Conservation (phyloP, 2,329 filamentous ascomycete species). For the Aaosphaeria pasadenensis region DNA sequence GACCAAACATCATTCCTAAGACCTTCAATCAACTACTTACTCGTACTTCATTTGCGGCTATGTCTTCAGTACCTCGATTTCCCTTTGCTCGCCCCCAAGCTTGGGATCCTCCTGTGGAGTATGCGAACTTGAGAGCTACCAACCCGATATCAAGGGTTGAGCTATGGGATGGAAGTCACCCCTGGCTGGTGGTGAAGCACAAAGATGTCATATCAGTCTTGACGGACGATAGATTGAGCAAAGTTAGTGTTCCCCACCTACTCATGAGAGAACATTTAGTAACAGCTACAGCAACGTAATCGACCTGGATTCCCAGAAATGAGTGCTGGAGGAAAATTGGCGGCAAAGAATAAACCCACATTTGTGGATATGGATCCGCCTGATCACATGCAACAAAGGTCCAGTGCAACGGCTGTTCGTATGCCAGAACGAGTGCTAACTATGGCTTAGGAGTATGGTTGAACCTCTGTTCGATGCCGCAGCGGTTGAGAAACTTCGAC, state of each 20-base stretch:
- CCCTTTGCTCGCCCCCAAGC: conserved; percentile 41
- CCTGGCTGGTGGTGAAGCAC: conserved; percentile 51
- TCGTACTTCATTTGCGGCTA: background rate
- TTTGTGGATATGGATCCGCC: conserved; percentile 54
- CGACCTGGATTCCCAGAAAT: conserved; percentile 49
- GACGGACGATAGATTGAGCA: conserved; percentile 47
- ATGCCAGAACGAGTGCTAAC: conserved; percentile 41
- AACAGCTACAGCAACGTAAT: conserved; percentile 9
- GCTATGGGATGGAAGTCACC: conserved; percentile 47
- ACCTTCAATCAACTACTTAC: no score
- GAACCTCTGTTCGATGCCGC: conserved; percentile 43
- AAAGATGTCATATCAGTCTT: conserved; percentile 46
- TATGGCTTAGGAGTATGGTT: conserved; percentile 42
- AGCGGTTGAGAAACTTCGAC: conserved; percentile 40
- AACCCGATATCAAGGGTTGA: conserved; percentile 46
- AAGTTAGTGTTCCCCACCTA: conserved; percentile 25
- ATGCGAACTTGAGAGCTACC: conserved; percentile 42
- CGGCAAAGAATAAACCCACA: conserved; percentile 49
- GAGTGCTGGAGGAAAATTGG: conserved; percentile 45
- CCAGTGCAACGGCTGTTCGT: conserved; percentile 38
- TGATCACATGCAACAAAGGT: conserved; percentile 47
- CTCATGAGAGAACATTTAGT: background rate
- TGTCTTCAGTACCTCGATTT: conserved; percentile 45
- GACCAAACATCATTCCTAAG: no score
- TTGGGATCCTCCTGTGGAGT: conserved; percentile 45